Evolutionary conservation across 305 asterid genomes (phyloP), one percentile per base, ranked within the genome.

Genomic region (Ruellia speciosa): DNA sequence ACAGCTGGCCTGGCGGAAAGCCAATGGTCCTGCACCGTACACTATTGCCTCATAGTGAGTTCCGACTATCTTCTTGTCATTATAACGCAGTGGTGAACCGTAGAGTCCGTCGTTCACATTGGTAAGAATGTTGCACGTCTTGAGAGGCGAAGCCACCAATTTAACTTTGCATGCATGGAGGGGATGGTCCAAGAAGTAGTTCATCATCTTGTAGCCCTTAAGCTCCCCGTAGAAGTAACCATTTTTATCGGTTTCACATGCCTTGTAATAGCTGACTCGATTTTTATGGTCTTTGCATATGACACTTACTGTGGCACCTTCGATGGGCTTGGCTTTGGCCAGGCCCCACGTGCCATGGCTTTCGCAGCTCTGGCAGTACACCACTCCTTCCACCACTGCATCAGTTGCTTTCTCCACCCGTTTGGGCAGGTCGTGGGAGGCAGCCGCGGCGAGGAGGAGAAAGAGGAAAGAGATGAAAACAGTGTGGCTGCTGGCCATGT

Each of bases 221-320:
- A 88, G 84, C 77, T 80, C 63, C 6, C 83, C 94, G 20, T 81
- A 88, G 68, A 86, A 81, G 71, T 86, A 88, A 0, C 95, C 97
- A 5, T 72, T 63, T 67, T 72, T 58, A 55, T 77, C 79, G 0
- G 95, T 80, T 20, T 78, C 18, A 28, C 73, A 83, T 7, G 94
- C 87, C 70, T 84, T 81, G 72, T 89, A 89, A 75, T 24, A 89
- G 77, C 84, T 84, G 54, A 82, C 73, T 57, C 83, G 65, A 12
- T 71, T 79, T 18, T 73, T 80, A 59, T 80, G 82, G 58, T 86
- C 81, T 66, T 83, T 89, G 87, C 97, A 89, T 79, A 89, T 76
- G 13, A 90, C 86, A 37, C 96, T 68, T 18, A 87, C 63, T 46
- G 72, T 83, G 47, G 96, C 83, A 0, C 45, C 52, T 43, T 66